Evolutionary conservation across 495 filamentous ascomycete genomes (phyloP).

Genomic region (Rhizodiscina lignyota): DNA sequence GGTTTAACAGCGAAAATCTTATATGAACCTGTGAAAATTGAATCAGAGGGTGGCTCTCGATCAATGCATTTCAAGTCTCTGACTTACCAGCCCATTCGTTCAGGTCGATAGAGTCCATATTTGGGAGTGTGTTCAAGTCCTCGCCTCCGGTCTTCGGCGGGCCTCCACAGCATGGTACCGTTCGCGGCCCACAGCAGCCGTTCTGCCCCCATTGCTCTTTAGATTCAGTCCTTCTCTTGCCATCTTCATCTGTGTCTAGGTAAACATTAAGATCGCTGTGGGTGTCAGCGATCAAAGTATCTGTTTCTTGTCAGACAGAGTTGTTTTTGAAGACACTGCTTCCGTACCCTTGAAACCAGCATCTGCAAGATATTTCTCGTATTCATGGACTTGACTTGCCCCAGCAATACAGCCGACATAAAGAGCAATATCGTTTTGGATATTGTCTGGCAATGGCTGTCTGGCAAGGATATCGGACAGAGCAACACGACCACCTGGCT

Average conservation of each 20-base stretch:
- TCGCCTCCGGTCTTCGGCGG: not conserved
- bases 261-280: slow-evolving; percentile 43
- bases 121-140: slow-evolving; percentile 1
- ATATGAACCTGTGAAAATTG: slow-evolving; percentile 7
- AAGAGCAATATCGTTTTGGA: slow-evolving; percentile 31
- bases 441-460: slow-evolving; percentile 29
- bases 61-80: not conserved
- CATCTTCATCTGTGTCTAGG: slow-evolving; percentile 19
- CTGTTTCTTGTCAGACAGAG: slow-evolving; percentile 13
- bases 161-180: slow-evolving; percentile 1
- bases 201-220: not conserved
- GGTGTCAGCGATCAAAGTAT: slow-evolving; percentile 35
- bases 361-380: slow-evolving; percentile 35
- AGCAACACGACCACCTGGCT: slow-evolving; percentile 42
- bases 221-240: slow-evolving; percentile 5
- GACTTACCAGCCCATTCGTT: slow-evolving; percentile 37
- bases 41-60: not conserved
- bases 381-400: slow-evolving; percentile 34
- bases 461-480: slow-evolving; percentile 48
- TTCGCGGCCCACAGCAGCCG: slow-evolving; percentile 9
- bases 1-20: slow-evolving; percentile 12
- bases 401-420: slow-evolving; percentile 48
- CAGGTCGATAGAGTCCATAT: slow-evolving; percentile 17
- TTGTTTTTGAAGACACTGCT: slow-evolving; percentile 4
- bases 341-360: slow-evolving; percentile 37